Conservation (phyloP, 2,329 filamentous ascomycete genomes). For the Tolypocladium nubicola region DNA sequence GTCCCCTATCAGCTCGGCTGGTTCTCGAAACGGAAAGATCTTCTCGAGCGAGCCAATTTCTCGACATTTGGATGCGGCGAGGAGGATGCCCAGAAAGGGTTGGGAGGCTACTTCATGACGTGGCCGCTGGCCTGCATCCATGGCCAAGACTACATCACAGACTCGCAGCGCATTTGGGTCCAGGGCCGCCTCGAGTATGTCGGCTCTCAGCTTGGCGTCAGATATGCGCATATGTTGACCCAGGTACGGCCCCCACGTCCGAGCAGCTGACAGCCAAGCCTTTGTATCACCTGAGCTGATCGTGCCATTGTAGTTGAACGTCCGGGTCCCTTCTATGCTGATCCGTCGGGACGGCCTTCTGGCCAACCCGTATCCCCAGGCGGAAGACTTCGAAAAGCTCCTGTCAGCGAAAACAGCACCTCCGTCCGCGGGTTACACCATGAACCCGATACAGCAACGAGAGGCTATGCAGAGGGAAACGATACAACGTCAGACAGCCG, state of each 20-base stretch:
- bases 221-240: slow-evolving; percentile 44
- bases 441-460: slow-evolving; percentile 35
- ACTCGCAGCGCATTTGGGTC: slow-evolving; percentile 45
- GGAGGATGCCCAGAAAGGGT: slow-evolving; percentile 38
- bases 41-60: slow-evolving; percentile 28
- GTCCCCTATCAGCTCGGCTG: slow-evolving; percentile 54
- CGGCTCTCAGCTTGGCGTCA: slow-evolving; percentile 43
- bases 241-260: slow-evolving; percentile 26
- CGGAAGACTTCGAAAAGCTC: slow-evolving; percentile 33
- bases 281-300: slow-evolving; percentile 1
- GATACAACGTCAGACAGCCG: slow-evolving; percentile 30
- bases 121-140: slow-evolving; percentile 46
- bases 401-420: slow-evolving; percentile 26
- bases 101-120: slow-evolving; percentile 48
- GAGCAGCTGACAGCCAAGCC: neutral
- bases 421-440: slow-evolving; percentile 22
- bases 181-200: slow-evolving; percentile 44
- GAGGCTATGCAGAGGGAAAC: slow-evolving; percentile 36
- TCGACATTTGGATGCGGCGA: slow-evolving; percentile 38
- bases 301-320: slow-evolving; percentile 32
- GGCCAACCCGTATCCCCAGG: slow-evolving; percentile 29
- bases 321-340: slow-evolving; percentile 52
- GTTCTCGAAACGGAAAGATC: slow-evolving; percentile 35
- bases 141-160: slow-evolving; percentile 48
- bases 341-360: slow-evolving; percentile 43